Evolutionary conservation across 352 stramenopile species (phyloP), one percentile per base, ranked within the genome.

Genomic region (Globisporangium spinosum): DNA sequence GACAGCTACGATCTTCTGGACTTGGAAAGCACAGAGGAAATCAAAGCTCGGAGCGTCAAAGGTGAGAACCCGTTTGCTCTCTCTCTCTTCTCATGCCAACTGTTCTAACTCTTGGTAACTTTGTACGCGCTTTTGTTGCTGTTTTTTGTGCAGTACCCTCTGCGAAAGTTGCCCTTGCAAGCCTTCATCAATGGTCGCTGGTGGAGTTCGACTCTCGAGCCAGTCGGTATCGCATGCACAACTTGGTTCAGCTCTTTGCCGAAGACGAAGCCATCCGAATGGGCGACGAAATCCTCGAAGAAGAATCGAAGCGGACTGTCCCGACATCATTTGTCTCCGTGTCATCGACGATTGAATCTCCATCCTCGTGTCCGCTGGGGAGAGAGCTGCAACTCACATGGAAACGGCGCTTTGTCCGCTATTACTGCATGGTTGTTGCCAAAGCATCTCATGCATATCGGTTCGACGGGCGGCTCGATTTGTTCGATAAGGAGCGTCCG

Each of bases 401-500:
- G 87, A 90, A 90, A 53, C 78, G 84, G 6, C 84, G 87, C 25
- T 94, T 94, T 73, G 87, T 94, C n/a, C 83, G 87, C n/a, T 85
- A 92, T 66, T 94, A 93, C 57, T 94, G 85, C 67, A 82, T 90
- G 72, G 80, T 92, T 54, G 79, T 94, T 7, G 83, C 87, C 1
- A 83, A 87, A 25, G 84, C 87, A 34, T 92, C 83, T 7, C 85
- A 93, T 53, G 83, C 79, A 0, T 94, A 92, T 61, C 81, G 87
- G 25, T 91, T 89, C 65, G 83, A 91, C 34, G 87, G 87, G 23
- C 85, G 73, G 12, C 71, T 94, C 3, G 76, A 77, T 6, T 64
- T 89, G 15, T 94, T 94, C 62, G 87, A 94, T 68, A 89, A 89
- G 53, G 83, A 94, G 67, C 79, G 87, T 35, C 70, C 87, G 7